Percentiles rank a stretch among this genome's conserved stretches.
These are phyloP conservation scores for Colletotrichum simmondsii DNA, from an alignment of 2,329 filamentous ascomycete species.

Conservation along the genomic window DNA sequence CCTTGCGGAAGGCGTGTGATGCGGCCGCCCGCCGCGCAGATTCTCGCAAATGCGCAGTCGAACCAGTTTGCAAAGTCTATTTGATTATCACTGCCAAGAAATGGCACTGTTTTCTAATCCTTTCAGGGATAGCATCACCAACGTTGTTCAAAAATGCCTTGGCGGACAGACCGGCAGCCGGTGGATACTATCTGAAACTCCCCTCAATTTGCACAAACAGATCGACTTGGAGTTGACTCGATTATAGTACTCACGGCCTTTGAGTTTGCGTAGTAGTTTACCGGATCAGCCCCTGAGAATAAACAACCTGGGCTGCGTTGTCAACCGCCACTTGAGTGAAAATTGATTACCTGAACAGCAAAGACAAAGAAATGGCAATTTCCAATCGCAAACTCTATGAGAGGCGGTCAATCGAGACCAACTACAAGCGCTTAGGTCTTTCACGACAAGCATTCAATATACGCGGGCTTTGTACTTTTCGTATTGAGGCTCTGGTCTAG, in stretches of 20 bases:
- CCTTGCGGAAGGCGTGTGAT: neutral
- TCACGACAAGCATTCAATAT: neutral
- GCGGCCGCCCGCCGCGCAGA: neutral
- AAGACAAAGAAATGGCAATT: neutral
- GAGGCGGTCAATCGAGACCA: neutral
- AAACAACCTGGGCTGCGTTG: neutral
- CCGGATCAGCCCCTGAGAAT: neutral
- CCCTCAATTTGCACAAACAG: slow-evolving; percentile 15
- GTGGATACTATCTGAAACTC: slow-evolving; percentile 13
- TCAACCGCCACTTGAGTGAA: too few species aligned
- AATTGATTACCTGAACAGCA: neutral
- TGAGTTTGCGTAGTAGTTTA: neutral
- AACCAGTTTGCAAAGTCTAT: slow-evolving; percentile 6
- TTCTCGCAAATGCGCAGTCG: neutral
- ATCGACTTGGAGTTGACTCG: neutral
- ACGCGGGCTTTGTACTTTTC: neutral
- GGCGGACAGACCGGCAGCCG: slow-evolving; percentile 3
- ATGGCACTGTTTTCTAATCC: neutral
- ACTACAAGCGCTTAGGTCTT: too few species aligned
- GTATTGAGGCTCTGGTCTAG: neutral
- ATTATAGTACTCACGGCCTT: neutral
- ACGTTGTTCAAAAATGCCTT: neutral
- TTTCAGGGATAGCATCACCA: neutral
- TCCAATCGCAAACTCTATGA: neutral
- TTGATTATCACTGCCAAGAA: neutral